Conservation (phyloP, 345 rosid species). For the Hibiscus syriacus region DNA sequence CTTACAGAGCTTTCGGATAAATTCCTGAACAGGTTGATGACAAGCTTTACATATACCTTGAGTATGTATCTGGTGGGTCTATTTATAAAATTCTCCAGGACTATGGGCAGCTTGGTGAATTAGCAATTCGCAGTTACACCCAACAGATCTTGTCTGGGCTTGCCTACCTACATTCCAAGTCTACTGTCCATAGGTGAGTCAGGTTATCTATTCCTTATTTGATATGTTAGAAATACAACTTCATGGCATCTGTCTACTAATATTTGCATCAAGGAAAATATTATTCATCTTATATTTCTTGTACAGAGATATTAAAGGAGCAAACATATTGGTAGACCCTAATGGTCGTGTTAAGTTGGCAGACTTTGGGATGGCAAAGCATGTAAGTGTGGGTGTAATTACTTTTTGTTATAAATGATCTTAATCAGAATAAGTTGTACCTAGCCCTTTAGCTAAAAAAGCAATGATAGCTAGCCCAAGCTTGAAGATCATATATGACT, state of each 20-base stretch:
- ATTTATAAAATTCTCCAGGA: conserved; percentile 76
- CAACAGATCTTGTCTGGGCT: conserved; percentile 75
- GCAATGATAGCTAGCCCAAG: background rate
- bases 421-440: background rate
- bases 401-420: conserved; percentile 3
- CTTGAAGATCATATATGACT: background rate
- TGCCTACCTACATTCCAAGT: conserved; percentile 57
- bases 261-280: background rate
- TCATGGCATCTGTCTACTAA: background rate
- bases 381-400: conserved; percentile 38
- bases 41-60: conserved; percentile 60
- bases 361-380: conserved; percentile 90
- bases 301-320: conserved; percentile 75
- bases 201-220: conserved; percentile 1
- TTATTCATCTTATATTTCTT: no score
- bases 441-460: no score
- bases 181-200: conserved; percentile 61
- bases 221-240: background rate
- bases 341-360: conserved; percentile 72
- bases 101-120: conserved; percentile 63
- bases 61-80: conserved; percentile 82
- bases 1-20: conserved; percentile 9
- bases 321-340: conserved; percentile 72
- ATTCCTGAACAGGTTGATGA: conserved; percentile 45
- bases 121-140: conserved; percentile 62